Evolutionary conservation across 345 rosid genomes (phyloP).

Genomic region (Arabis alpina): DNA sequence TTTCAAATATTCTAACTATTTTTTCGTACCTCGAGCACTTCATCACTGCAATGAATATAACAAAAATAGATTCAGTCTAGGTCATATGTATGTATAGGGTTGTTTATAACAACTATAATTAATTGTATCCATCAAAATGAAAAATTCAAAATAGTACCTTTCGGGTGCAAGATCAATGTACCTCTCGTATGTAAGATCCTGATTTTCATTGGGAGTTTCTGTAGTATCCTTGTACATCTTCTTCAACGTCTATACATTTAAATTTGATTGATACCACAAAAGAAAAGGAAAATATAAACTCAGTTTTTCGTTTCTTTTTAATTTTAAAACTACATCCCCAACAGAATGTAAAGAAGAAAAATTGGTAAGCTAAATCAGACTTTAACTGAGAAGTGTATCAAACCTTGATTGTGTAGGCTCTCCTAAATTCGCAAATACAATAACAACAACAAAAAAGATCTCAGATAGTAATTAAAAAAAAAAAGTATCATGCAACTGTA

Average conservation of each 20-base stretch:
- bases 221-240: background rate
- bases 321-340: no score
- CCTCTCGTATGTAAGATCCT: background rate
- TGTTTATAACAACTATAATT: background rate
- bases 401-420: constrained; percentile 30
- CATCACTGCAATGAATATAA: no score
- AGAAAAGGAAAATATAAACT: background rate
- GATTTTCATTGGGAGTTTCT: background rate
- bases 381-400: background rate
- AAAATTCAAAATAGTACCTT: background rate
- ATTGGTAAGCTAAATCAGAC: no score
- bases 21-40: no score
- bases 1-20: no score
- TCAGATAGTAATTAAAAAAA: background rate
- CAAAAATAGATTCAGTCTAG: background rate
- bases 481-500: background rate
- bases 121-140: background rate
- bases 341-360: no score
- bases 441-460: background rate
- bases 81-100: background rate
- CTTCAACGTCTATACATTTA: constrained; percentile 15
- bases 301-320: background rate
- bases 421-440: constrained; percentile 16
- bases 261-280: background rate
- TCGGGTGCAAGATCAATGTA: background rate